Conservation (phyloP, 23 red algal species). For the Gracilariopsis chorda region DNA sequence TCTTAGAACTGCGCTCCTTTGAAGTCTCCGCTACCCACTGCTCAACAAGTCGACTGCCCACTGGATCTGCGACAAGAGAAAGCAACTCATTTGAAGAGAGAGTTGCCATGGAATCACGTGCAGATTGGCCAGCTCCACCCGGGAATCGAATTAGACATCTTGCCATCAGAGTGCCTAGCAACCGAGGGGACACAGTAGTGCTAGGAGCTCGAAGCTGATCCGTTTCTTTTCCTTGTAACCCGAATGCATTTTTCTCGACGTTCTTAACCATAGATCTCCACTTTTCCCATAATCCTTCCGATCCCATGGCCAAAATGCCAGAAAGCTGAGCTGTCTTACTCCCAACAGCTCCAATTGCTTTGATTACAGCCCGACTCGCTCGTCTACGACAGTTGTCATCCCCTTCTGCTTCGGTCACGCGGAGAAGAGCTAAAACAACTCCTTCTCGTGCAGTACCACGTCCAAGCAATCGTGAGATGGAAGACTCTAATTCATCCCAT, state of each 20-base stretch:
- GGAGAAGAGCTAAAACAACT: slow-evolving; percentile 45
- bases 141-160: slow-evolving; percentile 41
- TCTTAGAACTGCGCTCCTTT: slow-evolving; percentile 4
- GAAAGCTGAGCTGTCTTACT: slow-evolving; percentile 11
- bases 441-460: slow-evolving; percentile 45
- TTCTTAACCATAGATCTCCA: slow-evolving; percentile 24
- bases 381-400: slow-evolving; percentile 52
- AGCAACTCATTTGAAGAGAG: slow-evolving; percentile 16
- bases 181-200: neutral
- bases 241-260: neutral
- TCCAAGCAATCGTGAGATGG: slow-evolving; percentile 4
- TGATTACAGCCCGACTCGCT: slow-evolving; percentile 14
- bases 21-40: slow-evolving; percentile 29
- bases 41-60: slow-evolving; percentile 48
- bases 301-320: slow-evolving; percentile 29
- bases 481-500: slow-evolving; percentile 50
- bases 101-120: slow-evolving; percentile 52
- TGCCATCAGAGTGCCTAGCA: slow-evolving; percentile 48
- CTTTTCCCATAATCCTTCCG: slow-evolving; percentile 18
- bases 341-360: slow-evolving; percentile 28
- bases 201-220: slow-evolving; percentile 20
- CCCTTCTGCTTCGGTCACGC: slow-evolving; percentile 52
- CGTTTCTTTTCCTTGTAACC: neutral
- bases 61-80: neutral
- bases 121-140: slow-evolving; percentile 42